Evolutionary conservation across 1,284 basidiomycete species (phyloP).

Genomic region (Xerocomus nothofagi): DNA sequence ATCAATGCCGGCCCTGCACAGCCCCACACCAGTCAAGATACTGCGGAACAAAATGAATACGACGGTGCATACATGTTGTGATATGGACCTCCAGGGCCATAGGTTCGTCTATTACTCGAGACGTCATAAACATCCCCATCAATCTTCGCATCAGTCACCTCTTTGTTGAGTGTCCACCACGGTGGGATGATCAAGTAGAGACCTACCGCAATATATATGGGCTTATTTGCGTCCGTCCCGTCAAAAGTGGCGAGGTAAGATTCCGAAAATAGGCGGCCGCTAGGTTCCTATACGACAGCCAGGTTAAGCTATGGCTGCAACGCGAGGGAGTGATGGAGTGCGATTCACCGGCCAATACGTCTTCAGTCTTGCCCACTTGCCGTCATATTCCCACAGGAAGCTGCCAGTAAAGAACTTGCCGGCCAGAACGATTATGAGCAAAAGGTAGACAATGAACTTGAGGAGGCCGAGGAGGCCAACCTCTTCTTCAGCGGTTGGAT

Average conservation of each 20-base stretch:
- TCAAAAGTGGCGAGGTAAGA: constrained; percentile 69
- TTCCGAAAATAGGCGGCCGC: constrained; percentile 75
- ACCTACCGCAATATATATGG: constrained; percentile 83
- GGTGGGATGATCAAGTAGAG: constrained; percentile 11
- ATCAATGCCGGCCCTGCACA: constrained; percentile 77
- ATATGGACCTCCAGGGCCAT: constrained; percentile 89
- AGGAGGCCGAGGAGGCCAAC: constrained; percentile 63
- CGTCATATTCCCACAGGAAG: constrained; percentile 75
- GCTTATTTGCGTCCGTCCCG: constrained; percentile 66
- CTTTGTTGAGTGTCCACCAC: constrained; percentile 12
- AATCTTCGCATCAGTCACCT: constrained; percentile 50
- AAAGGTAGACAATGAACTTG: constrained; percentile 62
- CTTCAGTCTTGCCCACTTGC: constrained; percentile 56
- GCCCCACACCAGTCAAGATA: constrained; percentile 18
- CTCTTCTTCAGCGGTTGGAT: constrained; percentile 68
- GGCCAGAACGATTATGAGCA: constrained; percentile 55
- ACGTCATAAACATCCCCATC: constrained; percentile 95
- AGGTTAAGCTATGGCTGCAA: constrained; percentile 8
- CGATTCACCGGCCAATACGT: constrained; percentile 60
- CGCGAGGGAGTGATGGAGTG: neutral
- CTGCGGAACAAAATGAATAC: constrained; percentile 18
- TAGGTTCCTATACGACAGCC: constrained; percentile 40
- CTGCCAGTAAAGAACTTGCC: constrained; percentile 83
- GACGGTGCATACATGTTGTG: constrained; percentile 65
- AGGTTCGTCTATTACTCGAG: constrained; percentile 70